Conservation (phyloP, 2,329 filamentous ascomycete species). For the Arthrobotrys conoides region DNA sequence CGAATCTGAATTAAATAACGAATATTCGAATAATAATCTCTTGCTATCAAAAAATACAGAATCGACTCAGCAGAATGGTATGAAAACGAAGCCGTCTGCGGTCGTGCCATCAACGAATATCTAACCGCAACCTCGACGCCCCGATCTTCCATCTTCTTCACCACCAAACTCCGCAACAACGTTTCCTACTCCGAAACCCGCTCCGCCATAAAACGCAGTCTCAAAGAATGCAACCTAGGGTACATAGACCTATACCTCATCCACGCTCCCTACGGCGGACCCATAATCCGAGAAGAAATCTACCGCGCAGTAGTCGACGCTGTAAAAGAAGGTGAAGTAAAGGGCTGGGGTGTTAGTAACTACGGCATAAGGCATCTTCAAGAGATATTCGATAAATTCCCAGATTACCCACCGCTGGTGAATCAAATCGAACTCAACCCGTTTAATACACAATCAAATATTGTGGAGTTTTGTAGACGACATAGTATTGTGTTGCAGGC, state of each 20-base stretch:
- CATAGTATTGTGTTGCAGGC: conserved; percentile 81
- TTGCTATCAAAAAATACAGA: conserved; percentile 62
- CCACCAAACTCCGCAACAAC: conserved; percentile 81
- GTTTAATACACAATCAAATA: conserved; percentile 80
- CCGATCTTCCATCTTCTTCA: conserved; percentile 82
- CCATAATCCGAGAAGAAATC: conserved; percentile 76
- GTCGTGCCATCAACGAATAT: conserved; percentile 75
- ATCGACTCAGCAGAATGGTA: conserved; percentile 77
- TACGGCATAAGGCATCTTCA: conserved; percentile 80
- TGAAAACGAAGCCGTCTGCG: conserved; percentile 79
- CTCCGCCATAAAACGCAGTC: conserved; percentile 75
- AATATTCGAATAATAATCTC: too few relatives aligned
- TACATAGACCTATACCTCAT: conserved; percentile 86
- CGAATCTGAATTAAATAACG: neutral
- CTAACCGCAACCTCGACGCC: conserved; percentile 70
- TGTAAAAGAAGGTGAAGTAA: conserved; percentile 78
- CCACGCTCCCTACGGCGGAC: conserved; percentile 83
- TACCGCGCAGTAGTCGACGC: conserved; percentile 85
- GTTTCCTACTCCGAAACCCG: conserved; percentile 78
- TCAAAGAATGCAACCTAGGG: conserved; percentile 77
- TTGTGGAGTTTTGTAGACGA: conserved; percentile 75
- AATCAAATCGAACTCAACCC: conserved; percentile 88
- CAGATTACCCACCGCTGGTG: conserved; percentile 76
- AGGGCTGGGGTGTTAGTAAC: conserved; percentile 81
- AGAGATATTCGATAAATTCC: conserved; percentile 76